Conservation (phyloP, 805 yeast species). For the Saccharomycopsis olivae region DNA sequence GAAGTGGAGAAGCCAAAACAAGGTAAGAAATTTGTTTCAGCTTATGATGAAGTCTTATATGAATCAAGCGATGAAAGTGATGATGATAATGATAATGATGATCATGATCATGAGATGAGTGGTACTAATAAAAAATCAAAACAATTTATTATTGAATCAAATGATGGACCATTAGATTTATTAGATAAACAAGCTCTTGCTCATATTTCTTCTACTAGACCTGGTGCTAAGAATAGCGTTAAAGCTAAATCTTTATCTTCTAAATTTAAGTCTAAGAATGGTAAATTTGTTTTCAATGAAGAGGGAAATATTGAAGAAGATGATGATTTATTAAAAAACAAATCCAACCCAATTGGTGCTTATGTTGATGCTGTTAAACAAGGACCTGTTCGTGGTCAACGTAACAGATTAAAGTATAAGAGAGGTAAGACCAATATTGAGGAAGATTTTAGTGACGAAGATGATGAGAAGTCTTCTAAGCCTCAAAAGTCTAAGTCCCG, state of each 20-base stretch:
- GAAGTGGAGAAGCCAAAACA: conserved; percentile 21
- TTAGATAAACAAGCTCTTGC: conserved; percentile 78
- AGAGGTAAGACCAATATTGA: conserved; percentile 44
- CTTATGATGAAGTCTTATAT: conserved; percentile 86
- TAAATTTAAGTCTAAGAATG: conserved; percentile 44
- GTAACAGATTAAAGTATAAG: conserved; percentile 81
- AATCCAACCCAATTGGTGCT: conserved; percentile 67
- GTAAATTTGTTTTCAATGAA: conserved; percentile 59
- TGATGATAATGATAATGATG: conserved; percentile 27
- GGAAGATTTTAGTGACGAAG: conserved; percentile 45
- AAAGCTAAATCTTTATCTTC: conserved; percentile 20
- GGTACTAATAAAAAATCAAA: conserved; percentile 26
- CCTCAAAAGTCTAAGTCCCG: neutral
- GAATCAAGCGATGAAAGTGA: conserved; percentile 49
- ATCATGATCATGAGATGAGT: conserved; percentile 17
- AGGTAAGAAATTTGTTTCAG: conserved; percentile 59
- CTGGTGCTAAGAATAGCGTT: conserved; percentile 24
- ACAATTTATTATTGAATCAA: conserved; percentile 67
- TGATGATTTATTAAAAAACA: conserved; percentile 33
- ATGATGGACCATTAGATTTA: conserved; percentile 78
- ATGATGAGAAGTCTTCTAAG: conserved; percentile 22
- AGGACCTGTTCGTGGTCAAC: conserved; percentile 91
- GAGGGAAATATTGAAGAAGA: conserved; percentile 28
- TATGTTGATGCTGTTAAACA: conserved; percentile 88
- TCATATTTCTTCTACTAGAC: conserved; percentile 81